A percentile compares a stretch with the other conserved stretches of the same genome.
Conservation (phyloP, 176 grass and related monocot genomes). For the Raddia guianensis region DNA sequence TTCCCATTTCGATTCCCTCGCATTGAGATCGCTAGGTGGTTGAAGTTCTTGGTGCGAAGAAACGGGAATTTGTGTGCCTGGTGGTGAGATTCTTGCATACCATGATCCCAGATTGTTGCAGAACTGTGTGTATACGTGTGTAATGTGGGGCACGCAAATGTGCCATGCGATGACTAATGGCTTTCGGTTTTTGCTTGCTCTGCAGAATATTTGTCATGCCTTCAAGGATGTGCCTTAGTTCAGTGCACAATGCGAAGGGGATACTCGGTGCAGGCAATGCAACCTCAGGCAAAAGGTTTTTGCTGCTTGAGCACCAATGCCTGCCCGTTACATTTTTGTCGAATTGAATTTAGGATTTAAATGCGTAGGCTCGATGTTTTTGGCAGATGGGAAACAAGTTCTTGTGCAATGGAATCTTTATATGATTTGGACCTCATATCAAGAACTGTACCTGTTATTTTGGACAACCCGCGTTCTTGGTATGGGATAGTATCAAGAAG, state of each 20-base stretch:
- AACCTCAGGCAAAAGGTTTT: constrained; percentile 55
- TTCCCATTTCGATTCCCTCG: background rate
- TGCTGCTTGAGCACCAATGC: constrained; percentile 28
- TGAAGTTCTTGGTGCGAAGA: background rate
- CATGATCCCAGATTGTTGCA: background rate
- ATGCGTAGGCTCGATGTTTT: background rate
- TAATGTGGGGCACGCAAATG: constrained; percentile 29
- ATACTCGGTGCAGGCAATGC: constrained; percentile 51
- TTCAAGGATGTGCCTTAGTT: constrained; percentile 81
- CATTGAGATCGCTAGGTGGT: background rate
- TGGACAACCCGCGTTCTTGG: constrained; percentile 81
- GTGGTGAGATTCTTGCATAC: background rate
- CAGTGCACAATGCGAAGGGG: constrained; percentile 81
- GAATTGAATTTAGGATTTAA: background rate
- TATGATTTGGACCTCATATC: constrained; percentile 93
- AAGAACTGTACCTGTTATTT: constrained; percentile 65
- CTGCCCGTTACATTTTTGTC: background rate
- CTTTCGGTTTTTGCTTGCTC: constrained; percentile 24
- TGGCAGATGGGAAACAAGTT: constrained; percentile 66
- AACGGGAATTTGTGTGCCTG: background rate
- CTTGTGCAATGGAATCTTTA: constrained; percentile 81
- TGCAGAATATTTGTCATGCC: constrained; percentile 92
- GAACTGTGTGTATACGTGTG: background rate
- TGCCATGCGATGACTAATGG: background rate
- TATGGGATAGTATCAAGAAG: constrained; percentile 73